Conservation (phyloP, 306 rosid species). For the Aeschynomene evenia region DNA sequence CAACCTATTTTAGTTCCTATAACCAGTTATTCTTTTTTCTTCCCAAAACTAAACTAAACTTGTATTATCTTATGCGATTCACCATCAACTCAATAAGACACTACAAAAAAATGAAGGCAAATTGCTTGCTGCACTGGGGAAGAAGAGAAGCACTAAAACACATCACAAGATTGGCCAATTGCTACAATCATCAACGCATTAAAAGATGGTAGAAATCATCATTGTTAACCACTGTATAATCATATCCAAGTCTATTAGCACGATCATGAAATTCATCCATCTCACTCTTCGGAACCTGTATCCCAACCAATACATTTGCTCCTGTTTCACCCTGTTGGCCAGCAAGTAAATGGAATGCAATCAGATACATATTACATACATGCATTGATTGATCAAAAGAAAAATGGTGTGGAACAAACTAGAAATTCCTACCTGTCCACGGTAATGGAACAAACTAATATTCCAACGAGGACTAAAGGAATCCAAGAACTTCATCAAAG, state of each 20-base stretch:
- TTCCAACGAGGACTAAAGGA: conserved; percentile 92
- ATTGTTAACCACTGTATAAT: conserved; percentile 63
- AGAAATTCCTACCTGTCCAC: conserved; percentile 58
- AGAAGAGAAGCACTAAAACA: neutral
- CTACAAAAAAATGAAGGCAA: too few species aligned
- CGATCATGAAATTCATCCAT: conserved; percentile 58
- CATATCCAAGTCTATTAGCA: conserved; percentile 62
- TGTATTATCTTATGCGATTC: neutral
- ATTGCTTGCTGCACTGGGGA: too few species aligned
- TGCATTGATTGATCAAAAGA: conserved; percentile 2
- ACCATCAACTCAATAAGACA: too few species aligned
- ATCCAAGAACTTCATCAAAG: conserved; percentile 82
- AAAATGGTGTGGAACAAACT: neutral
- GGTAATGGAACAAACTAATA: conserved; percentile 86
- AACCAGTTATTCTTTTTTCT: neutral
- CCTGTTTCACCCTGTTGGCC: conserved; percentile 77
- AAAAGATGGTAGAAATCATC: conserved; percentile 60
- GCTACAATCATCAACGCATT: conserved; percentile 52
- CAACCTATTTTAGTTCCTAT: neutral
- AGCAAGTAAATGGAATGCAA: neutral
- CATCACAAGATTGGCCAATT: neutral
- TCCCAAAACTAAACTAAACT: neutral
- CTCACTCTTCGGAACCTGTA: conserved; percentile 60
- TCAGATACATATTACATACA: too few species aligned
- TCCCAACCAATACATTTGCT: conserved; percentile 82